These are phyloP conservation scores for Lichtheimia hyalospora DNA, from an alignment of 371 early-diverging fungal genomes.

Conservation along the genomic window DNA sequence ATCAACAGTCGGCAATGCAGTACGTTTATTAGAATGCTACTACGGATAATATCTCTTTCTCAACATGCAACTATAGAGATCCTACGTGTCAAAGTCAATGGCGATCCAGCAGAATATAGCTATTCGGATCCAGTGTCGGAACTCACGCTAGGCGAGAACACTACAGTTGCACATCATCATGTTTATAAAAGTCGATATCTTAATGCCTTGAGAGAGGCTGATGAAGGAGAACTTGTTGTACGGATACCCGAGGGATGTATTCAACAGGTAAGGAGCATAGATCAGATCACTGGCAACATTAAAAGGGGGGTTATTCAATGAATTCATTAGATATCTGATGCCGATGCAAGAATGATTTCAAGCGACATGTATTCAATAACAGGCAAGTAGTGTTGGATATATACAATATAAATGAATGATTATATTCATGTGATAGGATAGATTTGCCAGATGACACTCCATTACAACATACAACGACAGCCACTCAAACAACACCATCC, in stretches of 20 bases:
- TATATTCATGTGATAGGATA: neutral
- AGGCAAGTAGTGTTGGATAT: too few species aligned
- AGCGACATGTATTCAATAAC: constrained; percentile 16
- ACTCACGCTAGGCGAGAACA: constrained; percentile 41
- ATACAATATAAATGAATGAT: too few species aligned
- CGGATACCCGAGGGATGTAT: constrained; percentile 57
- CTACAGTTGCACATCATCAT: constrained; percentile 59
- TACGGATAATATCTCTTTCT: neutral
- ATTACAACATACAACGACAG: constrained; percentile 6
- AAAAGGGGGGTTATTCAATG: neutral
- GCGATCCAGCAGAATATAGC: constrained; percentile 46
- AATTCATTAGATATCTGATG: constrained; percentile 21
- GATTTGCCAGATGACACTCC: constrained; percentile 19
- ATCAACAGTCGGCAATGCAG: constrained; percentile 69
- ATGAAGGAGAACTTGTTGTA: constrained; percentile 70
- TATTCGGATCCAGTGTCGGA: constrained; percentile 57
- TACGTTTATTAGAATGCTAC: constrained; percentile 42
- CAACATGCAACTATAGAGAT: neutral
- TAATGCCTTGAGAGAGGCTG: constrained; percentile 58
- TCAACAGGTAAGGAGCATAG: constrained; percentile 22
- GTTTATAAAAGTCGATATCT: constrained; percentile 61
- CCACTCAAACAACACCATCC: constrained; percentile 10
- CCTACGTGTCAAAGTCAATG: constrained; percentile 42
- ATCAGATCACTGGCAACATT: neutral
- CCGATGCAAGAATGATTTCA: constrained; percentile 24